These are phyloP conservation scores for Salix caprea DNA, from an alignment of 345 rosid genomes.

Conservation along the genomic window DNA sequence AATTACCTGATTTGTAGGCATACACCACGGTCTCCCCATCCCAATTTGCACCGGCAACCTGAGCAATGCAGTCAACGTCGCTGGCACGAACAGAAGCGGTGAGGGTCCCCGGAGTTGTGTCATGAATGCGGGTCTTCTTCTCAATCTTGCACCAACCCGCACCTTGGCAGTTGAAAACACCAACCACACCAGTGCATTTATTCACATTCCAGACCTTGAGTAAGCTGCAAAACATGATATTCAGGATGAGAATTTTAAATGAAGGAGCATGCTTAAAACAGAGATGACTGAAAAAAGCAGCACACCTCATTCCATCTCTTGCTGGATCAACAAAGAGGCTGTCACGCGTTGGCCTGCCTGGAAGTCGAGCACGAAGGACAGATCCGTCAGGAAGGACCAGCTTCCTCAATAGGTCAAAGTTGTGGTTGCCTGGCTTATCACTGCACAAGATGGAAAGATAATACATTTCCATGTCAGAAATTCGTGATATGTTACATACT, in stretches of 20 bases:
- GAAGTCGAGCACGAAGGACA: conserved; percentile 75
- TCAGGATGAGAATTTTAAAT: background rate
- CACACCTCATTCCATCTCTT: conserved; percentile 72
- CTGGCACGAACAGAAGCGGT: conserved; percentile 53
- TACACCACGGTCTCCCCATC: conserved; percentile 66
- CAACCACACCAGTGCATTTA: conserved; percentile 74
- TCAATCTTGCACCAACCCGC: conserved; percentile 91
- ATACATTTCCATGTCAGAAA: background rate
- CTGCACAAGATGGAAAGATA: conserved; percentile 27
- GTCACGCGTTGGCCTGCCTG: conserved; percentile 91
- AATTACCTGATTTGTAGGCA: conserved; percentile 68
- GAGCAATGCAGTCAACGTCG: conserved; percentile 68
- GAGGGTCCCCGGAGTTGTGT: conserved; percentile 79
- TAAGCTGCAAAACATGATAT: conserved; percentile 42
- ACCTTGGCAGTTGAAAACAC: conserved; percentile 97
- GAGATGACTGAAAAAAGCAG: background rate
- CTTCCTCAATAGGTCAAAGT: conserved; percentile 73
- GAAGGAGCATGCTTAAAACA: background rate
- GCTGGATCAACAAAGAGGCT: conserved; percentile 88
- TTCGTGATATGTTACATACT: background rate
- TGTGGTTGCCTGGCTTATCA: conserved; percentile 95
- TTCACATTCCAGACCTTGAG: conserved; percentile 94
- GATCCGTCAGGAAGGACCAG: conserved; percentile 96
- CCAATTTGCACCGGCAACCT: conserved; percentile 76
- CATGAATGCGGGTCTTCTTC: conserved; percentile 83